These are phyloP conservation scores for Pezicula carpinea DNA, from an alignment of 2,329 filamentous ascomycete genomes.

Conservation along the genomic window DNA sequence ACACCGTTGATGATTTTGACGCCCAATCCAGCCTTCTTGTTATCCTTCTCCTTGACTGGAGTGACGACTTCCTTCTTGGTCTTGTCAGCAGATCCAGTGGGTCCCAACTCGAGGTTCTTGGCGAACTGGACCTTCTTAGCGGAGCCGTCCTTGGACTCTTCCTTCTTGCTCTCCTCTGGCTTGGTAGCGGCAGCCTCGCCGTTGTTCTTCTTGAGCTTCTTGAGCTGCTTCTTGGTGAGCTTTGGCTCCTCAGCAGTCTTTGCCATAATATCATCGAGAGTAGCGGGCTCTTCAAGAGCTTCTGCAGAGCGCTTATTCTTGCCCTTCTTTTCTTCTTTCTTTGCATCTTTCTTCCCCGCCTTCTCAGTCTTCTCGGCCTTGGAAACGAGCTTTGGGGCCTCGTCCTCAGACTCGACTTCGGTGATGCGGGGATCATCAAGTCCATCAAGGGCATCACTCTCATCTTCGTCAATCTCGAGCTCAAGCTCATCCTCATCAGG, in stretches of 20 bases:
- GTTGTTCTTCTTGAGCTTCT: conserved; percentile 99
- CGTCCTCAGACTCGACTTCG: conserved; percentile 77
- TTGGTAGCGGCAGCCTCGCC: conserved; percentile 71
- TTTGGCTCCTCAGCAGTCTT: conserved; percentile 67
- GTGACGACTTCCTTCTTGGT: conserved; percentile 41
- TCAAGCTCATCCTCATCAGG: conserved; percentile 75
- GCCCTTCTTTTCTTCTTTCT: conserved; percentile 48
- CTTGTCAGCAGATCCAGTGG: conserved; percentile 63
- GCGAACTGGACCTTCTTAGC: conserved; percentile 92
- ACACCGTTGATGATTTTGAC: conserved; percentile 83
- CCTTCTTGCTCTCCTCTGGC: conserved; percentile 52
- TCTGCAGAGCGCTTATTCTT: conserved; percentile 95
- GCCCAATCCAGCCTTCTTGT: conserved; percentile 54
- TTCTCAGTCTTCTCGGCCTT: conserved; percentile 28
- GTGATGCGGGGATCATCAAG: conserved; percentile 76
- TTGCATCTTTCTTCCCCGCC: conserved; percentile 35
- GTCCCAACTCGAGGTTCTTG: conserved; percentile 97
- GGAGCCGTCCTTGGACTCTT: conserved; percentile 40
- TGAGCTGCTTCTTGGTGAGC: conserved; percentile 92
- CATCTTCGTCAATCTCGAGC: conserved; percentile 47
- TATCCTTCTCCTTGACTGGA: conserved; percentile 41
- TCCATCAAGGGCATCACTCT: conserved; percentile 73
- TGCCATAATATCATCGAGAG: conserved; percentile 79
- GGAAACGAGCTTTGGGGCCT: conserved; percentile 56
- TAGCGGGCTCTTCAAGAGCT: conserved; percentile 56